Evolutionary conservation across 441 rosid genomes (phyloP).

Genomic region (Eutrema salsugineum): DNA sequence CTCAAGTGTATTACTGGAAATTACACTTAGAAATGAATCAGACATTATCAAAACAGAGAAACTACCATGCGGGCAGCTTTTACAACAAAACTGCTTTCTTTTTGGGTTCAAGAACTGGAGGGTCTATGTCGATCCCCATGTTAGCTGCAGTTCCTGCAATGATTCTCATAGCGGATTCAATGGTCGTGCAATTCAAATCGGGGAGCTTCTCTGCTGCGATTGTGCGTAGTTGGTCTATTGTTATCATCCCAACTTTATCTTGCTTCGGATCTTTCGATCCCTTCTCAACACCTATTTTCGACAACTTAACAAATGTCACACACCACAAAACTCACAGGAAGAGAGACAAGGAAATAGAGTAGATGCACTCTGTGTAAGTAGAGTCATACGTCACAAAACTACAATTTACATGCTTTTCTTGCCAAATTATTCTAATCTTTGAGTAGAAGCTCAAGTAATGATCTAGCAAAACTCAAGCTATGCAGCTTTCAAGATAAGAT

Average conservation of each 20-base stretch:
- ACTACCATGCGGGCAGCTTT: not conserved
- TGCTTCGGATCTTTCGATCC: conserved; percentile 77
- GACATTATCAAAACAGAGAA: not conserved
- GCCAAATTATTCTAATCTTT: not conserved
- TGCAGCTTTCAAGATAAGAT: too few species aligned
- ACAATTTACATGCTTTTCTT: not conserved
- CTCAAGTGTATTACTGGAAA: conserved; percentile 9
- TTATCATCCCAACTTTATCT: conserved; percentile 76
- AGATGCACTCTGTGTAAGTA: too few species aligned
- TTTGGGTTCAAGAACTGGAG: conserved; percentile 83
- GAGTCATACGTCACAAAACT: not conserved
- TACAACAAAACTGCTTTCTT: conserved; percentile 49
- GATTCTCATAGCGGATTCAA: conserved; percentile 90
- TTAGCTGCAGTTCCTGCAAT: conserved; percentile 97
- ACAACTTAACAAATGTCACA: conserved; percentile 9
- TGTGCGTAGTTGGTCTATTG: conserved; percentile 66
- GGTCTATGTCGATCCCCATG: conserved; percentile 89
- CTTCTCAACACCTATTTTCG: conserved; percentile 68
- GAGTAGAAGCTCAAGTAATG: not conserved
- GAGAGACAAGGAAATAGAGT: not conserved
- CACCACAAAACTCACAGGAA: not conserved
- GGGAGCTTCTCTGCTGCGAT: conserved; percentile 90
- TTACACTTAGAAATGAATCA: not conserved
- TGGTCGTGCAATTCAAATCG: conserved; percentile 66
- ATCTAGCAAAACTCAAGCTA: not conserved